Conservation (phyloP, 306 rosid species). For the Casuarina glauca region DNA sequence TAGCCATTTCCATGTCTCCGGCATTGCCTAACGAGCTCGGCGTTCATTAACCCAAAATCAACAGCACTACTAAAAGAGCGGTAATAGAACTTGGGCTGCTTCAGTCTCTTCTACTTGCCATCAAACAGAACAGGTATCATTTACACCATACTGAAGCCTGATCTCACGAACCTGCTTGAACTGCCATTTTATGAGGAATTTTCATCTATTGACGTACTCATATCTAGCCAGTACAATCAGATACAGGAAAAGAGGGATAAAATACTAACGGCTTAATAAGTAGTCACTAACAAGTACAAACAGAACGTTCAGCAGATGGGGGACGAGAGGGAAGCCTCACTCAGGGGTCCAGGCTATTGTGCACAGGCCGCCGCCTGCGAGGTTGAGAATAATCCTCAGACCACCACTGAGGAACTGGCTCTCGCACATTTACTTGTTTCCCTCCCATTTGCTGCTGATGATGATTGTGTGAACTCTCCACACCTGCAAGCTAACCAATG, state of each 20-base stretch:
- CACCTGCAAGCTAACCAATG: constrained; percentile 24
- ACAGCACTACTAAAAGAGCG: too few species aligned
- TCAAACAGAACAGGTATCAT: background rate
- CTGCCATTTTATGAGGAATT: background rate
- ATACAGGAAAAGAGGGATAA: background rate
- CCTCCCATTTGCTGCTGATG: constrained; percentile 8
- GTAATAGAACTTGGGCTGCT: background rate
- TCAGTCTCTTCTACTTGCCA: background rate
- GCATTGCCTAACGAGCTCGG: too few species aligned
- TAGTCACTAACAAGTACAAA: background rate
- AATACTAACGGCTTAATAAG: background rate
- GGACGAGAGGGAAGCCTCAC: background rate
- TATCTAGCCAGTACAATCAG: background rate
- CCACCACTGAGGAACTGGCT: constrained; percentile 26
- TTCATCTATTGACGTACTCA: background rate
- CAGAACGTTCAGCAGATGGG: background rate
- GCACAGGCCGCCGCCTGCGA: constrained; percentile 30
- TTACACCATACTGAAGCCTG: background rate
- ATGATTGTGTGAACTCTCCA: constrained; percentile 1
- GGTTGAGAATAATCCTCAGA: constrained; percentile 36
- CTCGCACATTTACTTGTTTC: background rate
- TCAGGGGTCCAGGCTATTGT: constrained; percentile 32
- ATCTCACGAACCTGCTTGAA: background rate
- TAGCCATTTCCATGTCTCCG: too few species aligned
- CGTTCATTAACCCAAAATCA: too few species aligned